Conservation (phyloP, 2,329 filamentous ascomycete species). For the Arthrobotrys entomopaga region DNA sequence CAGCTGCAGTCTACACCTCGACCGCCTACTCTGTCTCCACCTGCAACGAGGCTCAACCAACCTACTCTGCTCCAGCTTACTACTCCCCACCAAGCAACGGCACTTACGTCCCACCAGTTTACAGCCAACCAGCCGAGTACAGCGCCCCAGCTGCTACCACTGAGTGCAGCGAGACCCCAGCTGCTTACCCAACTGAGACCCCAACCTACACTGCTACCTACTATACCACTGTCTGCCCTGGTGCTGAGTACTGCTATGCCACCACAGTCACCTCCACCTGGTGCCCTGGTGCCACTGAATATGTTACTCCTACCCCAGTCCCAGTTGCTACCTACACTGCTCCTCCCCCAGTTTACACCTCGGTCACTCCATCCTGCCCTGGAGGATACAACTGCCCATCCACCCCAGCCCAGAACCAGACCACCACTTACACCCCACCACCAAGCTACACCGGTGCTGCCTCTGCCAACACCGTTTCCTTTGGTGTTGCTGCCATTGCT, state of each 20-base stretch:
- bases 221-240: slow-evolving; percentile 53
- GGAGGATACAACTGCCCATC: slow-evolving; percentile 8
- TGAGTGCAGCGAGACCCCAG: slow-evolving; percentile 9
- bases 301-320: slow-evolving; percentile 1
- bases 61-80: slow-evolving; percentile 14
- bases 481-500: slow-evolving; percentile 53
- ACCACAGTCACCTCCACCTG: slow-evolving; percentile 51
- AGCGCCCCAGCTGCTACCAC: slow-evolving; percentile 14
- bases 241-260: slow-evolving; percentile 50
- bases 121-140: slow-evolving; percentile 21
- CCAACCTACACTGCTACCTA: slow-evolving; percentile 46
- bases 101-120: slow-evolving; percentile 18
- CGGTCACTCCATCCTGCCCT: slow-evolving; percentile 16
- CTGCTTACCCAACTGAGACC: slow-evolving; percentile 25
- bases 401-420: slow-evolving; percentile 32
- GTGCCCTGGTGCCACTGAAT: slow-evolving; percentile 30
- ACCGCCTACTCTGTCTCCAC: slow-evolving; percentile 47
- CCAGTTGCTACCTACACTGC: slow-evolving; percentile 7
- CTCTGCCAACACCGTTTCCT: slow-evolving; percentile 50
- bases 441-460: slow-evolving; percentile 55
- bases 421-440: slow-evolving; percentile 46
- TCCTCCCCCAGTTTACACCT: slow-evolving; percentile 1
- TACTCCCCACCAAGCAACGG: slow-evolving; percentile 32
- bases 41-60: slow-evolving; percentile 6
- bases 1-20: slow-evolving; percentile 46